Percentiles rank a stretch among this genome's conserved stretches.
These are phyloP conservation scores for Penicillium paradoxum DNA, from an alignment of 495 filamentous ascomycete genomes.

Conservation along the genomic window DNA sequence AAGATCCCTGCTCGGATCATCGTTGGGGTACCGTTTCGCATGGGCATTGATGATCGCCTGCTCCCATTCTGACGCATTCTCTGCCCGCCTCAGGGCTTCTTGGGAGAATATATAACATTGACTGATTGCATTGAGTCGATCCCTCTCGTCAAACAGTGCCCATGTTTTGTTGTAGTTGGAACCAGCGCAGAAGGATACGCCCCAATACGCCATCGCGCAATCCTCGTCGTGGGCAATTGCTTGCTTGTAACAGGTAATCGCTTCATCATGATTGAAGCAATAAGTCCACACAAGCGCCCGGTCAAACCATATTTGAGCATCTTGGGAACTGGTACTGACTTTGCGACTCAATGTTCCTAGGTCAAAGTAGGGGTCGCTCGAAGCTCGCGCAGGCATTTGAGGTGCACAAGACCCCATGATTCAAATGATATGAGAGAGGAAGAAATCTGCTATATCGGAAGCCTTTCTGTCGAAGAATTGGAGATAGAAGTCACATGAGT, in stretches of 20 bases:
- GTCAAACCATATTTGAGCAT: conserved; percentile 53
- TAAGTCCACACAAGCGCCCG: conserved; percentile 58
- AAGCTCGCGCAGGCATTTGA: conserved; percentile 2
- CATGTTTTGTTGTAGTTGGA: conserved; percentile 69
- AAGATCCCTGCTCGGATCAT: conserved; percentile 28
- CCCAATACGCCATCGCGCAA: conserved; percentile 60
- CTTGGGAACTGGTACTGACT: conserved; percentile 37
- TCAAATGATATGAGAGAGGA: not conserved
- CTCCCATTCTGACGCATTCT: conserved; percentile 34
- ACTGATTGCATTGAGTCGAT: conserved; percentile 36
- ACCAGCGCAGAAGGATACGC: conserved; percentile 55
- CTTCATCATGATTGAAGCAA: conserved; percentile 60
- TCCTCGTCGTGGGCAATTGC: conserved; percentile 45
- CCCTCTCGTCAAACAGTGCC: conserved; percentile 50
- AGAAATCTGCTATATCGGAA: not conserved
- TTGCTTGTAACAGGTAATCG: conserved; percentile 51
- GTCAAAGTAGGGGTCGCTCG: conserved; percentile 43
- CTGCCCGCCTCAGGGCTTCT: conserved; percentile 29
- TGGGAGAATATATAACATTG: conserved; percentile 32
- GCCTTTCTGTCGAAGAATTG: not conserved
- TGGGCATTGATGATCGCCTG: conserved; percentile 50
- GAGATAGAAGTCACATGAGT: conserved; percentile 2
- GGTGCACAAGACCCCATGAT: not conserved
- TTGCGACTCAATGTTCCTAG: conserved; percentile 46
- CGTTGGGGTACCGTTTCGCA: conserved; percentile 43